Evolutionary conservation across 1,139 yeast genomes (phyloP).

Genomic region (Blastobotrys aristatus): DNA sequence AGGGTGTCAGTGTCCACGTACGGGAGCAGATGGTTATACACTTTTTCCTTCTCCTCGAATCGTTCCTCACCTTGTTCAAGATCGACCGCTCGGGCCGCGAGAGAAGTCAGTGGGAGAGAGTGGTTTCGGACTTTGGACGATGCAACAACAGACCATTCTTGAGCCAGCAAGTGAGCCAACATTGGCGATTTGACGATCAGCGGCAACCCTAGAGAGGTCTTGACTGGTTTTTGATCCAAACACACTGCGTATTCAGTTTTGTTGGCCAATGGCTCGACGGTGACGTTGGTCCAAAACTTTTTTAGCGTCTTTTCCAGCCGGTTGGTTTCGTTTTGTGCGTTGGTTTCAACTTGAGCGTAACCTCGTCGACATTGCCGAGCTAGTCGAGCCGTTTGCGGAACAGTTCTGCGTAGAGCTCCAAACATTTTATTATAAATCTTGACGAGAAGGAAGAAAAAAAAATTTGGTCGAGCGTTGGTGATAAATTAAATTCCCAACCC

Average conservation of each 20-base stretch:
- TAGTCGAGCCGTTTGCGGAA: not conserved
- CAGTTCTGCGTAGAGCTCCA: not conserved
- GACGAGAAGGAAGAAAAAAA: not conserved
- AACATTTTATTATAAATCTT: not conserved
- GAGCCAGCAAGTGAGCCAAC: slow-evolving; percentile 70
- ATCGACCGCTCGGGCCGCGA: slow-evolving; percentile 84
- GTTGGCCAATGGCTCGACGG: slow-evolving; percentile 36
- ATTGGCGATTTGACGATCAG: slow-evolving; percentile 53
- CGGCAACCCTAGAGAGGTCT: slow-evolving; percentile 78
- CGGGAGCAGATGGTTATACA: slow-evolving; percentile 46
- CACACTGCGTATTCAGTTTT: slow-evolving; percentile 43
- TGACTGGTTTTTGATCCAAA: slow-evolving; percentile 69
- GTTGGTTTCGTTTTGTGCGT: slow-evolving; percentile 49
- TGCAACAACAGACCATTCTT: slow-evolving; percentile 84
- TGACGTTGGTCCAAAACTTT: slow-evolving; percentile 83
- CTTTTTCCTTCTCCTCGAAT: slow-evolving; percentile 24
- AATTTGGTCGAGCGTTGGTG: not conserved
- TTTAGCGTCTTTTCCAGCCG: slow-evolving; percentile 63
- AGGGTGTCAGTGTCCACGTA: slow-evolving; percentile 93
- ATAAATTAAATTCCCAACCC: too few species aligned
- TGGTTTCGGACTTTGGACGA: slow-evolving; percentile 70
- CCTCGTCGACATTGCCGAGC: not conserved
- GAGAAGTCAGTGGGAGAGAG: slow-evolving; percentile 78
- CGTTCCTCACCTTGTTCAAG: slow-evolving; percentile 24
- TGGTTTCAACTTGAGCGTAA: slow-evolving; percentile 16